Percentiles rank a stretch among this genome's conserved stretches.
Conservation (phyloP, 169 alveolate genomes). For the Plasmodium adleri region DNA sequence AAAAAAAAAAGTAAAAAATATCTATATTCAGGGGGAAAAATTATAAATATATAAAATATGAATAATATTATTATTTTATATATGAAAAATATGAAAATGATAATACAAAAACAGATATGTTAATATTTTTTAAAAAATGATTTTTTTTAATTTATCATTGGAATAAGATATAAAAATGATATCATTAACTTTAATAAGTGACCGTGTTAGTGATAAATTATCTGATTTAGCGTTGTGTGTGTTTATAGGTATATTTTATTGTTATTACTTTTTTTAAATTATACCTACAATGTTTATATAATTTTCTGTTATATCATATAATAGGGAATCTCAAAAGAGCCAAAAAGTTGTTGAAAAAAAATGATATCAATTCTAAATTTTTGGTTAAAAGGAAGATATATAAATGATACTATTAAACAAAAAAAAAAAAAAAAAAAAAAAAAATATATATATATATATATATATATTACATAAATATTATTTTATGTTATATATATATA, state of each 20-base stretch:
- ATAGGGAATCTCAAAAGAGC: constrained; percentile 63
- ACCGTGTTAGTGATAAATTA: constrained; percentile 50
- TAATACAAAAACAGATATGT: too few relatives aligned
- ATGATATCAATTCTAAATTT: constrained; percentile 62
- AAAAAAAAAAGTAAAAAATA: too few relatives aligned
- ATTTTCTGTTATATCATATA: not conserved
- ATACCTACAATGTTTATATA: not conserved
- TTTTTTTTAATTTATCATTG: not conserved
- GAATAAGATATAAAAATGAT: constrained; percentile 25
- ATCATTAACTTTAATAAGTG: constrained; percentile 42
- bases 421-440: not conserved
- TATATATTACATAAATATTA: not conserved
- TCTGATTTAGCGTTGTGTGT: constrained; percentile 67
- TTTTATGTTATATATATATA: not conserved
- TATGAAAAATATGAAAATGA: too few relatives aligned
- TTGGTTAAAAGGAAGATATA: constrained; percentile 22
- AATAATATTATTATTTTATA: not conserved
- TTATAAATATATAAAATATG: not conserved
- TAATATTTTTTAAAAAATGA: not conserved
- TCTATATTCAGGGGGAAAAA: not conserved
- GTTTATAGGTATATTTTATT: constrained; percentile 59
- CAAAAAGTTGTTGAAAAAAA: constrained; percentile 61
- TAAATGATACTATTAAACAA: not conserved
- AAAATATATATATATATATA: not conserved
- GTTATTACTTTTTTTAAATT: not conserved